Base-by-base conservation (phyloP, 1,139 yeast genomes). In the Hansenula anomala region DNA sequence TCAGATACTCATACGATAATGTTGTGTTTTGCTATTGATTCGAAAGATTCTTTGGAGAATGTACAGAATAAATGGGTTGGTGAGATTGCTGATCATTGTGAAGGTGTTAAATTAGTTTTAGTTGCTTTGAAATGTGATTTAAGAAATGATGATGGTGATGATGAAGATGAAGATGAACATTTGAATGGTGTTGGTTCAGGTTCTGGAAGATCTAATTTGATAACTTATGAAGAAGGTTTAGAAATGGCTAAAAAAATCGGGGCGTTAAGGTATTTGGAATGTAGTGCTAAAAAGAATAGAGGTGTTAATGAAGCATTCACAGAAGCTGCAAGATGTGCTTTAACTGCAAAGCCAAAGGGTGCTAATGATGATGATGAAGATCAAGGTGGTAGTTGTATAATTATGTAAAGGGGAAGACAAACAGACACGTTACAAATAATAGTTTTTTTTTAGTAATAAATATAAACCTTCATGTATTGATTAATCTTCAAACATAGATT, bases 301-400 rank as follows among this genome's bases (percentile, higher is more conserved):
- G 97, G 97, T 48, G 97, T 90, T 23, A 89, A 92, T 56, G 97
- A 90, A 63, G 97, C 96, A 6, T 90, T 90, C 60, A 87, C 96
- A 1, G 97, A 90, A 63, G 97, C 97, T 34, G 96, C 97, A 10
- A 78, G 97, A 62, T 89, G 96, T 59, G 97, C 97, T 6, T 72
- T 92, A 52, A 83, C 87, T 49, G 96, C 96, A 14, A 86, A 80
- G 56, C 88, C 95, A 37, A 86, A 81, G 56, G 92, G 92, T 40
- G 82, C 84, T 33, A 67, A 69, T 46, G 78, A 75, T 16, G 70
- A 67, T 22, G 76, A 76, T 39, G 70, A 73, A 26, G 73, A 62
- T 11, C 60, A 52, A 46, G 49, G 56, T 14, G 45, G 51, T 17
- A 45, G 55, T 34, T 67, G 72, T 56, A 52, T 52, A 29, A 58